These are phyloP conservation scores for Zygnema cylindricum DNA, from an alignment of 139 green algal genomes.

Conservation along the genomic window DNA sequence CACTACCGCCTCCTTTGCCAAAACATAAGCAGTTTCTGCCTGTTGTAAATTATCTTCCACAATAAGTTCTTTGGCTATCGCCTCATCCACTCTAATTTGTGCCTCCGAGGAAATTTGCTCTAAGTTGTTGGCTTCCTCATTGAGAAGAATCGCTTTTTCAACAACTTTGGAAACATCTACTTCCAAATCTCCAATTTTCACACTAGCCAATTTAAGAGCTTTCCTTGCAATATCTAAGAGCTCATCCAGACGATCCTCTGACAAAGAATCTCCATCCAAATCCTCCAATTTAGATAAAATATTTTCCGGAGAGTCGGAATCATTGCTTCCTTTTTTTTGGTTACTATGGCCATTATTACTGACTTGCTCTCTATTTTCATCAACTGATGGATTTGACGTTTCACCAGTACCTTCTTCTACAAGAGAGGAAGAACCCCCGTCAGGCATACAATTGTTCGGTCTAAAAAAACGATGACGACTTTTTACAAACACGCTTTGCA, in stretches of 20 bases:
- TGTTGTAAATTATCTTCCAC: neutral
- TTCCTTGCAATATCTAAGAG: neutral
- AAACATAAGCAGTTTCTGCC: neutral
- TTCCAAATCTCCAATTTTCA: neutral
- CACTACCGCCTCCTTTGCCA: neutral
- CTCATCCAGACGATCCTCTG: neutral
- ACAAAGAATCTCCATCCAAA: no score
- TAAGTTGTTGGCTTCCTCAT: neutral
- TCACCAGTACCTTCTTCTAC: conserved; percentile 8
- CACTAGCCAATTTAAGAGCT: neutral
- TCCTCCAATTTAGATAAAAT: no score
- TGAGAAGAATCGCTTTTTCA: neutral
- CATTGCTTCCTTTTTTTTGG: no score
- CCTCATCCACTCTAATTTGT: neutral
- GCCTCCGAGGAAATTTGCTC: neutral
- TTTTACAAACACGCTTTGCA: neutral
- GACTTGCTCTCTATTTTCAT: neutral
- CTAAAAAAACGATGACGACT: neutral
- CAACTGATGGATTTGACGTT: neutral
- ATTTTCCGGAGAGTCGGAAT: conserved; percentile 15
- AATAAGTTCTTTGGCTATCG: neutral
- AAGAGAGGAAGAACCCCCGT: neutral
- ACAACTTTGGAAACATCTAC: neutral
- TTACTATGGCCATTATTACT: no score
- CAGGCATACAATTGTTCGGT: neutral